Percentiles rank a stretch among this genome's conserved stretches.
These are phyloP conservation scores for Macrocystidia cucumis DNA, from an alignment of 1,284 basidiomycete species.

Conservation along the genomic window DNA sequence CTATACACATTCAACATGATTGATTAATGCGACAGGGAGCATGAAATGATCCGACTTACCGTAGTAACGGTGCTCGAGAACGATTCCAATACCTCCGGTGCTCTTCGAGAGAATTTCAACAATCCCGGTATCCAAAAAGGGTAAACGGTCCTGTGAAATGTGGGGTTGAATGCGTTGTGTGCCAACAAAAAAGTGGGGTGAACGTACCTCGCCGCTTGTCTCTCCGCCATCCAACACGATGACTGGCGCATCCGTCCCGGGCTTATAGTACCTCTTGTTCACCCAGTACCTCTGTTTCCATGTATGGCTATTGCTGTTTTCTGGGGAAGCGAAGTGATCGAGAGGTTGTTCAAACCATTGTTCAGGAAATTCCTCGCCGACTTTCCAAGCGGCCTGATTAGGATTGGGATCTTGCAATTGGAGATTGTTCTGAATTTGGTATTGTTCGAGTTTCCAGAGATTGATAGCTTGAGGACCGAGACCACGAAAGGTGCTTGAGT, in stretches of 20 bases:
- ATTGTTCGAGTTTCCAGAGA: constrained; percentile 34
- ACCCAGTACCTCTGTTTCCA: constrained; percentile 86
- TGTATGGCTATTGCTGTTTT: constrained; percentile 36
- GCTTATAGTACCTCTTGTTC: constrained; percentile 75
- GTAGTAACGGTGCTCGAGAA: constrained; percentile 88
- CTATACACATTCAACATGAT: constrained; percentile 31
- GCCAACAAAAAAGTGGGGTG: neutral
- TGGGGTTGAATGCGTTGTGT: neutral
- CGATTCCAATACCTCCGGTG: constrained; percentile 80
- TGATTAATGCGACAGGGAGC: constrained; percentile 1
- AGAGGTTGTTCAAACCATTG: constrained; percentile 80
- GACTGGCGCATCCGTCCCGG: constrained; percentile 66
- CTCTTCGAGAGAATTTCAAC: constrained; percentile 78
- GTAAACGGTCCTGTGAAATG: constrained; percentile 41
- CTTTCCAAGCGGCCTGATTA: no score
- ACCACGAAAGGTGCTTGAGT: no score
- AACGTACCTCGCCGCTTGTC: constrained; percentile 57
- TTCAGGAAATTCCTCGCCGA: no score
- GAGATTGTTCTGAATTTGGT: constrained; percentile 20
- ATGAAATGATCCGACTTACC: constrained; percentile 35
- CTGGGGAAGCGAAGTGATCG: constrained; percentile 80
- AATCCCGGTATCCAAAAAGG: constrained; percentile 79
- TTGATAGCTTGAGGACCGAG: constrained; percentile 42
- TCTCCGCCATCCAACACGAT: constrained; percentile 83
- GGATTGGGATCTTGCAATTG: no score